Base-by-base conservation (phyloP, 208 protist genomes). In the Angomonas ambiguus region DNA sequence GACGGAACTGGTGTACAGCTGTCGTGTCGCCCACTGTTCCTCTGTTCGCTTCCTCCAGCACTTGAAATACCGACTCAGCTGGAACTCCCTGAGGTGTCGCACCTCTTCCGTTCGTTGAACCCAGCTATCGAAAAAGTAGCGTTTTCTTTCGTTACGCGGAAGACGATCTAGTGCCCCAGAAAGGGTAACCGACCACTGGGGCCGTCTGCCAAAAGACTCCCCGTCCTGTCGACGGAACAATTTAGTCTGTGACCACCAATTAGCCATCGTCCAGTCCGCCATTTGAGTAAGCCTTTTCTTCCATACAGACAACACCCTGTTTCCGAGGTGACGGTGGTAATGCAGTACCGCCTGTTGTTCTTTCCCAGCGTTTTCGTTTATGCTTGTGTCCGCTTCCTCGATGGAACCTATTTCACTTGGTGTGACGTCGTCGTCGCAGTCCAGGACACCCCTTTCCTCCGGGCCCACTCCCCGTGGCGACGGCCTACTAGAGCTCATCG, bases 81-180 rank as follows among this genome's bases (percentile, higher is more conserved):
- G 71, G 2, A 41, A 32, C 10, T 30, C 11, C 2, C 64, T 64
- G 0, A 16, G 13, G 59, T 28, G 33, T 10, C 28, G 61, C 25
- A 2, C 31, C 20, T 41, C 53, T 33, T 70, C 65, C 30, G 61
- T 58, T 34, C 64, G 62, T 18, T 58, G 64, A 45, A 62, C 63
- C 80, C 80, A 86, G 22, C 51, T 45, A 2, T 56, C 58, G 32
- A 86, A 86, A 51, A 76, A 80, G 34, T 69, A 62, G n/a, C 81
- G 73, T 59, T 87, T 83, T 2, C 81, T 70, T 35, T 80, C 73
- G 1, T 67, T 68, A 51, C 83, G 82, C 13, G 81, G 68, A 25
- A 82, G 49, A 22, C 70, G 67, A 13, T 42, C 16, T 20, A 82
- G 55, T n/a, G 76, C 27, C 3, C 67, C 67, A n/a, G 45, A 30